These are phyloP conservation scores for Diaporthe sp. DNA, from an alignment of 2,329 filamentous ascomycete species.

Conservation along the genomic window DNA sequence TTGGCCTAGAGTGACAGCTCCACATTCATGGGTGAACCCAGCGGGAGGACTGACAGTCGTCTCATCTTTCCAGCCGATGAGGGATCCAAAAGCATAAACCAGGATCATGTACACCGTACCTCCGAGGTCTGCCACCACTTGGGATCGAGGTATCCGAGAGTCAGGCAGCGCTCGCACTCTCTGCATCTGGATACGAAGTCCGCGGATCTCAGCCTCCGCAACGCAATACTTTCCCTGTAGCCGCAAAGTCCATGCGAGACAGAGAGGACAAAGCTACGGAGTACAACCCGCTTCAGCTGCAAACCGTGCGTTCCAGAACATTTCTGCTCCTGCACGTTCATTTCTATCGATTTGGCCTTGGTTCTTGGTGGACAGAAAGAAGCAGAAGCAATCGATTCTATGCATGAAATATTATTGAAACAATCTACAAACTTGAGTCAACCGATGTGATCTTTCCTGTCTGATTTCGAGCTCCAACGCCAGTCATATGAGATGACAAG, in stretches of 20 bases:
- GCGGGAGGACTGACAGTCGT: neutral
- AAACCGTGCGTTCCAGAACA: neutral
- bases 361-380: too few relatives aligned
- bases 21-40: constrained; percentile 15
- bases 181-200: neutral
- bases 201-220: neutral
- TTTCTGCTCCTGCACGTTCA: neutral
- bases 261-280: neutral
- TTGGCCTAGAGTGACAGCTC: constrained; percentile 26
- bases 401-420: neutral
- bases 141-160: neutral
- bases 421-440: too few relatives aligned
- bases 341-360: neutral
- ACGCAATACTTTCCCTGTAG: neutral
- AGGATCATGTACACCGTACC: neutral
- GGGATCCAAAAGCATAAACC: constrained; percentile 13
- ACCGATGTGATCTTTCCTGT: neutral
- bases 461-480: too few relatives aligned
- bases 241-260: neutral
- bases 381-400: neutral
- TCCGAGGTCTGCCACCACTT: neutral
- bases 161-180: neutral
- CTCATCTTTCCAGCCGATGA: constrained; percentile 9
- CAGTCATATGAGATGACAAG: too few relatives aligned
- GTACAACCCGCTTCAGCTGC: too few relatives aligned